A percentile compares a stretch with the other conserved stretches of the same genome.
Evolutionary conservation across 2,329 filamentous ascomycete species (phyloP).

Genomic region (Talaromyces funiculosus): DNA sequence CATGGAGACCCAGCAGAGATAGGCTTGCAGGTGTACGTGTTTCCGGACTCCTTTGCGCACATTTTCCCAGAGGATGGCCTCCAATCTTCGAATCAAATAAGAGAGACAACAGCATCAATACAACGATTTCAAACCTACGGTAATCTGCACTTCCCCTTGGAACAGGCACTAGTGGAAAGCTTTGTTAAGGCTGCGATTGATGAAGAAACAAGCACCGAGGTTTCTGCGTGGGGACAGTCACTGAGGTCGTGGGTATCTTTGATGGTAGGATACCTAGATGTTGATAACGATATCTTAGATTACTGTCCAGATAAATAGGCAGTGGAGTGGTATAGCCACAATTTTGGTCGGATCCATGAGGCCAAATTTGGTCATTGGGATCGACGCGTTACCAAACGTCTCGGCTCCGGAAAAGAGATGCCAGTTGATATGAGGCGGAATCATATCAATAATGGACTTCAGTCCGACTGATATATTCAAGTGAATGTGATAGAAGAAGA

Average conservation of each 20-base stretch:
- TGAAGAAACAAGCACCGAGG: conserved; percentile 17
- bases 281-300: conserved; percentile 18
- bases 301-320: conserved; percentile 21
- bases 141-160: conserved; percentile 19
- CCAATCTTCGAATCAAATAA: background rate
- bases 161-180: conserved; percentile 19
- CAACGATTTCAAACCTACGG: conserved; percentile 13
- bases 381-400: conserved; percentile 21
- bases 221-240: conserved; percentile 19
- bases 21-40: conserved; percentile 14
- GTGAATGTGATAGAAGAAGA: too few species aligned
- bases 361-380: conserved; percentile 19
- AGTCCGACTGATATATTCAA: too few species aligned
- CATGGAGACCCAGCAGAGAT: conserved; percentile 12
- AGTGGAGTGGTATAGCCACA: conserved; percentile 24
- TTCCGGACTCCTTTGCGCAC: conserved; percentile 18
- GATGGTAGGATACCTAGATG: conserved; percentile 24
- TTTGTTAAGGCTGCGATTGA: conserved; percentile 24
- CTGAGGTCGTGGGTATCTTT: conserved; percentile 21
- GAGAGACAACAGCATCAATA: background rate
- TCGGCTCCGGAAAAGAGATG: conserved; percentile 23
- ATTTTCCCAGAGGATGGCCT: background rate
- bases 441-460: too few species aligned
- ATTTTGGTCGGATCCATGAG: conserved; percentile 25
- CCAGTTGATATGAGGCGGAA: background rate